Evolutionary conservation across 2,329 filamentous ascomycete species (phyloP), one percentile per base, ranked within the genome.

Genomic region (Fusarium nygamai): DNA sequence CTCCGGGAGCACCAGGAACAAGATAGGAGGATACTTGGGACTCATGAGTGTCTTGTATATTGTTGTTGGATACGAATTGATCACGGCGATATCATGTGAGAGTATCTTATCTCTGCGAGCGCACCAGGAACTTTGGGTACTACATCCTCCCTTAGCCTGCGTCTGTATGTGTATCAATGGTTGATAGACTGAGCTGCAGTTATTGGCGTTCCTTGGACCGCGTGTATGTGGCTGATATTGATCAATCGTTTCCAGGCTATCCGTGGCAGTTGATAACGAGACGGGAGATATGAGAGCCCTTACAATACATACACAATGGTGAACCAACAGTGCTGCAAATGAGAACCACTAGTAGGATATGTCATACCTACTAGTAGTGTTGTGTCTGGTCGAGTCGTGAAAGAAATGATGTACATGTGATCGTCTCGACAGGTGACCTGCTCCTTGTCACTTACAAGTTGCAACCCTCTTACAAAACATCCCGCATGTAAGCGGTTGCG

Each of bases 1-100:
- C 83, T 10, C 83, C 84, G 61, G 72, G 59, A n/a, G 60, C 71
- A 24, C 38, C 36, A 27, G 59, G 54, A 17, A 53, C 53, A 51
- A 46, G 46, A 41, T 71, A 58, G 58, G 29, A n/a, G 27, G 19
- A 24, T 17, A 20, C 38, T 33, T 6, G 58, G 24, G 53, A 16
- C 22, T 16, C n/a, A 24, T 60, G n/a, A 12, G 24, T 39, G n/a
- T 39, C 12, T 43, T 44, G 38, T 17, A 48, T 11, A 17, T 43
- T 19, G 27, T n/a, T 41, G 46, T 24, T 46, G 43, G 34, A 27
- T n/a, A 34, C 36, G n/a, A 22, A 16, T 22, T 16, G 27, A 29
- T 57, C 24, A 39, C 24, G 14, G 36, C 34, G 24, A 56, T 56
- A 29, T 22, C 20, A 29, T 54, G 34, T 17, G 31, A n/a, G 36